Evolutionary conservation across 139 green algal species (phyloP), one percentile per base, ranked within the genome.

Genomic region (Tetraselmis striata): DNA sequence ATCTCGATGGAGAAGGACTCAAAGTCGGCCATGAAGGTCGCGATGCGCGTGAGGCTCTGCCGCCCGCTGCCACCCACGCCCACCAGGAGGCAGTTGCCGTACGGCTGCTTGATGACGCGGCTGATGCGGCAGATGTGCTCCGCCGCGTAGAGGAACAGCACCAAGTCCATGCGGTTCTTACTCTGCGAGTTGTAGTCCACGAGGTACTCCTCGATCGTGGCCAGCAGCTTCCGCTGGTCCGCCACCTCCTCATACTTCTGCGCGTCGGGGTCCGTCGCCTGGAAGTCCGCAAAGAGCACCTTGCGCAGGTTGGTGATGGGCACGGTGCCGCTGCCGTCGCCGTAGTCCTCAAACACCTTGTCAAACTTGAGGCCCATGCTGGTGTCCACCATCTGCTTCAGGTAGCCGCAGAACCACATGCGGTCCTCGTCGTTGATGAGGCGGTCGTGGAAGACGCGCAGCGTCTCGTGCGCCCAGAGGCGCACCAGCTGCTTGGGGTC

Each of bases 361-460:
- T 88, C 84, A 45, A 91, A 90, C 81, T 87, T 88, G 84, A 88
- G 45, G 0, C 84, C 85, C 32, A 91, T 59, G 75, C 87, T 78
- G 67, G 79, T 85, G 76, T 88, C 82, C 5, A 90, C 83, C 76
- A 83, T 76, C 32, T 85, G 83, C 83, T 83, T 86, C 26, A 86
- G 30, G 28, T 83, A 82, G 28, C 31, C 78, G 31, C 82, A 81
- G 79, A 94, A 95, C 90, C 92, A 95, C n/a, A 32, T 30, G 28
- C 92, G 83, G 86, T 96, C 92, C 1, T 90, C 85, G 75, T 93
- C 89, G 27, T 80, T 32, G 28, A 84, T 81, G 5, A 96, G 87
- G n/a, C 92, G 88, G 85, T 95, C 92, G 81, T 93, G 88, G 85
- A 95, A 93, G 23, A 95, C 91, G 1, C 91, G 84, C 80, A 93